A percentile compares a stretch with the other conserved stretches of the same genome.
Evolutionary conservation across 2,329 filamentous ascomycete genomes (phyloP).

Genomic region (Claviceps sp.): DNA sequence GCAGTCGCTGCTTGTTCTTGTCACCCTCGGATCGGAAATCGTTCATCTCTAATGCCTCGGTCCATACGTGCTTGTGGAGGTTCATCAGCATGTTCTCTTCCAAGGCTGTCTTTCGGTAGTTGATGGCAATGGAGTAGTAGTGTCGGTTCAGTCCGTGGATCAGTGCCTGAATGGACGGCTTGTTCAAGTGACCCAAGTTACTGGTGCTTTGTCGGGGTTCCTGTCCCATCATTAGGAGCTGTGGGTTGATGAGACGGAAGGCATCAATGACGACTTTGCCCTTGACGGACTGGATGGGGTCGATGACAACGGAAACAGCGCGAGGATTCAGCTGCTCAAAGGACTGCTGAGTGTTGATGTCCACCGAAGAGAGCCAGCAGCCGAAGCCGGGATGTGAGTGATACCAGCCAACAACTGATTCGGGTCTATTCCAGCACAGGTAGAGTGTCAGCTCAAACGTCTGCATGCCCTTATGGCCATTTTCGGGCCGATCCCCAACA

Average conservation of each 20-base stretch:
- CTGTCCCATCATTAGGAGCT: conserved; percentile 94
- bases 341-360: conserved; percentile 99
- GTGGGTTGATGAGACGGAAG: conserved; percentile 95
- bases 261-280: conserved; percentile 99
- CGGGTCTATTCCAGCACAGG: conserved; percentile 47
- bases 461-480: background rate
- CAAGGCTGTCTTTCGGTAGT: conserved; percentile 92
- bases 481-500: background rate
- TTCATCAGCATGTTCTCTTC: conserved; percentile 99
- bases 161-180: conserved; percentile 97
- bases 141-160: conserved; percentile 97
- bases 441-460: background rate
- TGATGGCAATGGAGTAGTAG: conserved; percentile 98
- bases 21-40: conserved; percentile 79
- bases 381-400: conserved; percentile 98
- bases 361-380: conserved; percentile 96
- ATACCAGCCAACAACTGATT: conserved; percentile 98
- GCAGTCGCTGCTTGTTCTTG: conserved; percentile 76
- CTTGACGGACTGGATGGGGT: conserved; percentile 98
- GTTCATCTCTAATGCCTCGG: conserved; percentile 91
- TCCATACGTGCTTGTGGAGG: conserved; percentile 98
- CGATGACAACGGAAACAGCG: conserved; percentile 93
- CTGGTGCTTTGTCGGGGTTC: conserved; percentile 96
- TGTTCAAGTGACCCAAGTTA: conserved; percentile 95
- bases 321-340: conserved; percentile 97